phyloP scores from a whole-genome alignment of 2,329 filamentous ascomycete genomes.

The Botrytis deweyae region DNA sequence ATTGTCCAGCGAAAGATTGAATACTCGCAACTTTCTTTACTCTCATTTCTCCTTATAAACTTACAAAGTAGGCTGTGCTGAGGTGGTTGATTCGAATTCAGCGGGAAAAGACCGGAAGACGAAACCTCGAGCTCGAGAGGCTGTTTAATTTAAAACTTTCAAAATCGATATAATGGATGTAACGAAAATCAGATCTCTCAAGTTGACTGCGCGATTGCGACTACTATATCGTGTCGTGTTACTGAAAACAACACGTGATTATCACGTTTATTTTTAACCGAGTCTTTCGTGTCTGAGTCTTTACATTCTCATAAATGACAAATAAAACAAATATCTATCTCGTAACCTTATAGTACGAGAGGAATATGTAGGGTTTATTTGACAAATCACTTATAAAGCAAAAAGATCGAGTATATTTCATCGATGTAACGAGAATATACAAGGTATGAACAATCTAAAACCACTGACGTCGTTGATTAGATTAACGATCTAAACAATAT shows the following conservation, averaged over 20 bases:
- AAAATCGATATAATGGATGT: neutral
- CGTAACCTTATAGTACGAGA: neutral
- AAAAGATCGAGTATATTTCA: neutral
- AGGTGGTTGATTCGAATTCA: neutral
- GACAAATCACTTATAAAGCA: neutral
- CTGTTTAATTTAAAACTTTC: neutral
- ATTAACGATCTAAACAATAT: neutral
- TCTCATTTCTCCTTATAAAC: neutral
- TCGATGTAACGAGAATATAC: neutral
- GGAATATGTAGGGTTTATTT: neutral
- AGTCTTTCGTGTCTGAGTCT: neutral
- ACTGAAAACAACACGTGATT: neutral
- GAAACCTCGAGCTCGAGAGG: neutral
- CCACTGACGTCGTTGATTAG: constrained; percentile 16
- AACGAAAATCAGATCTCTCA: neutral
- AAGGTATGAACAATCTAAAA: neutral
- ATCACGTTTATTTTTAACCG: neutral
- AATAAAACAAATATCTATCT: neutral
- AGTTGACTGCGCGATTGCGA: neutral
- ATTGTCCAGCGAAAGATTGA: neutral
- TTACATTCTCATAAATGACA: neutral
- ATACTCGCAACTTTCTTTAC: neutral
- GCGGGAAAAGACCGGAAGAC: neutral
- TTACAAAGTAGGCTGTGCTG: neutral
- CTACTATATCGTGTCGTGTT: neutral